A percentile compares a stretch with the other conserved stretches of the same genome.
These are phyloP conservation scores for Plasmopara halstedii DNA, from an alignment of 352 stramenopile genomes.

Conservation along the genomic window DNA sequence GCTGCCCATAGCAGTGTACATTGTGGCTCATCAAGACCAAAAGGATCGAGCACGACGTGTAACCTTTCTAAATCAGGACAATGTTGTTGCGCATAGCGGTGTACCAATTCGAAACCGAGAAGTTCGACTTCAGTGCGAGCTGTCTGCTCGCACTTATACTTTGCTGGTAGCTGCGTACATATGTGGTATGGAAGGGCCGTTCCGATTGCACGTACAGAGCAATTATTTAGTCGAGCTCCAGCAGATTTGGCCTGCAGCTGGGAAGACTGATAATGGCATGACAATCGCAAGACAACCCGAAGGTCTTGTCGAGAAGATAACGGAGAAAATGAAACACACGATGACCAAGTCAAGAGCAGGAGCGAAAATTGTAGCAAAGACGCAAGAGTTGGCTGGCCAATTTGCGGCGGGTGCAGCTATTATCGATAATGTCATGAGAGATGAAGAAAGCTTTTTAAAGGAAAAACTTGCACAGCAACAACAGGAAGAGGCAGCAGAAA, in stretches of 20 bases:
- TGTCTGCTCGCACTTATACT: conserved; percentile 81
- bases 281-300: conserved; percentile 23
- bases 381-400: conserved; percentile 58
- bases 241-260: conserved; percentile 74
- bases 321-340: conserved; percentile 51
- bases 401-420: conserved; percentile 53
- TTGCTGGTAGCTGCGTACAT: conserved; percentile 84
- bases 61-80: conserved; percentile 49
- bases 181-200: conserved; percentile 85
- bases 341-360: conserved; percentile 51
- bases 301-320: conserved; percentile 54
- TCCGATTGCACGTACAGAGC: conserved; percentile 77
- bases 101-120: conserved; percentile 65
- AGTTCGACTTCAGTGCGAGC: conserved; percentile 61
- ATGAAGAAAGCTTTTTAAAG: conserved; percentile 52
- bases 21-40: conserved; percentile 41
- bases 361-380: conserved; percentile 58
- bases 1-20: conserved; percentile 60
- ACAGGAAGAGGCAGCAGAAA: conserved; percentile 26
- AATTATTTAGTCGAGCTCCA: conserved; percentile 76
- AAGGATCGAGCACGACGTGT: conserved; percentile 59
- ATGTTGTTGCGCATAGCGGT: conserved; percentile 77
- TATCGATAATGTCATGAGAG: conserved; percentile 57
- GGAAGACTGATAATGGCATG: conserved; percentile 43
- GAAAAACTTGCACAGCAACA: conserved; percentile 54